Evolutionary conservation across 2,329 filamentous ascomycete genomes (phyloP), one percentile per base, ranked within the genome.

Genomic region (Calonectria henricotiae): DNA sequence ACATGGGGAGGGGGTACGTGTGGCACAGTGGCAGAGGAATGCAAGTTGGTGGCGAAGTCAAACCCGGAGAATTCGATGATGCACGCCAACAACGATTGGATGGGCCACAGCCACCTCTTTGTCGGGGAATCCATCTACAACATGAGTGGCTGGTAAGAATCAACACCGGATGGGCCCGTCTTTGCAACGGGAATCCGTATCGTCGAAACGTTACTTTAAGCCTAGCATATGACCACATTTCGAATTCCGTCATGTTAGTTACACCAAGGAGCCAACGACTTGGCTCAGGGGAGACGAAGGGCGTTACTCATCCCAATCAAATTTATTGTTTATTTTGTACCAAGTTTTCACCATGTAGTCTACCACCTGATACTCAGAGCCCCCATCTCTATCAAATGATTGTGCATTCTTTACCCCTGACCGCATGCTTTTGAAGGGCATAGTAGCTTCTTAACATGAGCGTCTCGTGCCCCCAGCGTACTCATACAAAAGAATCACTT

Each of bases 41-140:
- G 49, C 49, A 54, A 23, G 8, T 17, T 54, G 12, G 30, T 54
- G 49, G 30, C 49, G 49, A 54, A 54, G 49, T 37, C 30, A 20
- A 7, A 15, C 8, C 20, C 49, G 49, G n/a, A 35, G 4, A 20
- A 17, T 17, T n/a, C 32, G 1, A 35, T 35, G 27, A 5, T 20
- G 5, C 4, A 12, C 49, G 8, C 30, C 4, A 7, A 12, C 17
- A 20, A 17, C 13, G 49, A 37, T 54, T 54, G 49, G 49, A 37
- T 37, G 17, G 9, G 30, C 30, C 6, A 15, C 2, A 20, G 12
- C 49, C 49, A 15, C 30, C 12, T 23, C 3, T 13, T 54, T 3
- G 4, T n/a, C 13, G 15, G 30, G 23, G 4, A 5, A 13, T 20
- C 11, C 11, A 13, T 20, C 4, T 13, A 12, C 5, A 37, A 37